Percentiles rank a stretch among this genome's conserved stretches.
Evolutionary conservation across 2,329 filamentous ascomycete species (phyloP).

Genomic region (Botryotinia narcissicola): DNA sequence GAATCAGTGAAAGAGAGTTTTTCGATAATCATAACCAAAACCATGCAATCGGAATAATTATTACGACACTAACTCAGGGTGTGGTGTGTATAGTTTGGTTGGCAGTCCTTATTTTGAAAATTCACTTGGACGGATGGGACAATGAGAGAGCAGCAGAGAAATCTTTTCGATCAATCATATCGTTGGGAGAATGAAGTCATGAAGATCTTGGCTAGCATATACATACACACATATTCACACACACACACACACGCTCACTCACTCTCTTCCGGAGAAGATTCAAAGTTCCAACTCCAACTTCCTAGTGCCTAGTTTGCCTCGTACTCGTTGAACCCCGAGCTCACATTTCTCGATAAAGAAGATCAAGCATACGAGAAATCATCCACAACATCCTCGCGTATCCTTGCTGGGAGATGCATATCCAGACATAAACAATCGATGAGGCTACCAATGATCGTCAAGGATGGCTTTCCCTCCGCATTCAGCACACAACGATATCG

Average conservation of each 20-base stretch:
- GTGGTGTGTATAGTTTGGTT: background rate
- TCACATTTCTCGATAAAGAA: background rate
- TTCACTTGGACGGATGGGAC: background rate
- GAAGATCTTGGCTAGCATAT: background rate
- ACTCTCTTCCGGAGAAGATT: background rate
- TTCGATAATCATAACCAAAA: background rate
- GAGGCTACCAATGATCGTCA: slow-evolving; percentile 16
- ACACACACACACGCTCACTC: no score
- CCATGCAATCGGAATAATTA: background rate
- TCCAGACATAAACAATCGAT: slow-evolving; percentile 15
- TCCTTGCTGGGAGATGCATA: slow-evolving; percentile 4
- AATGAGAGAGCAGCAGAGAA: background rate
- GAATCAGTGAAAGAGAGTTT: background rate
- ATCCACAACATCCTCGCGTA: slow-evolving; percentile 5
- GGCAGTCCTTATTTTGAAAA: background rate
- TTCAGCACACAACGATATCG: background rate
- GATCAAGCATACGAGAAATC: slow-evolving; percentile 12
- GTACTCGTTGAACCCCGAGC: slow-evolving; percentile 4
- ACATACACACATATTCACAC: background rate
- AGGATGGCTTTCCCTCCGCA: background rate
- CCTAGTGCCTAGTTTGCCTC: background rate
- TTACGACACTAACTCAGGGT: background rate
- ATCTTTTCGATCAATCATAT: background rate
- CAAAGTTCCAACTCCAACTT: background rate
- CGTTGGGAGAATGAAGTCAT: background rate